Evolutionary conservation across 495 filamentous ascomycete genomes (phyloP), one percentile per base, ranked within the genome.

Genomic region (Annulohypoxylon maeteangense): DNA sequence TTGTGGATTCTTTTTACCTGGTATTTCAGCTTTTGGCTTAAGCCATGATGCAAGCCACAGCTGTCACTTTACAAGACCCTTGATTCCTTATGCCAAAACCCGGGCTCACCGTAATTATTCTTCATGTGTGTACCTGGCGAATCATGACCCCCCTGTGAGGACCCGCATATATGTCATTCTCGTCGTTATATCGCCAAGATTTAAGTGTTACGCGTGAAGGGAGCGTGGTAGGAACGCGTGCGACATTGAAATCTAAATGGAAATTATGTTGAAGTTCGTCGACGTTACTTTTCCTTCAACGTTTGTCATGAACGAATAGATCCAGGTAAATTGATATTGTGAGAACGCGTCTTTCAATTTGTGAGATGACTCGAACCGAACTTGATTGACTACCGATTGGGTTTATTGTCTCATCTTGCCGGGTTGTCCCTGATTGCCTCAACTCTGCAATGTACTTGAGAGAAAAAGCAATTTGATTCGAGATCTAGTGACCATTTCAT

Each of bases 41-140:
- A 71, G 68, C 62, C 63, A 31, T 61, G 45, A 63, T 71, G 63
- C 63, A 71, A 71, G 69, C 69, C 63, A 71, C 58, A 67, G 12
- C 63, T 71, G 58, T 67, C 69, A 67, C 22, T 51, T 44, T 25
- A 20, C 29, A 7, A 42, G 14, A 54, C 27, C 59, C 57, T 40
- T 57, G 58, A 22, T 29, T 18, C 47, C 11, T 57, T 32, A 50
- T 50, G 56, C 57, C 40, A 27, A 63, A 31, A 44, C 5, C 53
- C 63, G 69, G 69, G 36, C 31, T 71, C 29, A 55, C 69, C 69
- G 69, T 62, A 71, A 71, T 71, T 71, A 32, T 47, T 50, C 40
- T 45, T 32, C 36, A 48, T 58, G 54, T 60, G 47, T 4, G 18
- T 48, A 23, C 22, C 11, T 48, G 45, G 45, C 18, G 20, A 25